Conservation (phyloP, 2,329 filamentous ascomycete genomes). For the Sporothrix phasma region DNA sequence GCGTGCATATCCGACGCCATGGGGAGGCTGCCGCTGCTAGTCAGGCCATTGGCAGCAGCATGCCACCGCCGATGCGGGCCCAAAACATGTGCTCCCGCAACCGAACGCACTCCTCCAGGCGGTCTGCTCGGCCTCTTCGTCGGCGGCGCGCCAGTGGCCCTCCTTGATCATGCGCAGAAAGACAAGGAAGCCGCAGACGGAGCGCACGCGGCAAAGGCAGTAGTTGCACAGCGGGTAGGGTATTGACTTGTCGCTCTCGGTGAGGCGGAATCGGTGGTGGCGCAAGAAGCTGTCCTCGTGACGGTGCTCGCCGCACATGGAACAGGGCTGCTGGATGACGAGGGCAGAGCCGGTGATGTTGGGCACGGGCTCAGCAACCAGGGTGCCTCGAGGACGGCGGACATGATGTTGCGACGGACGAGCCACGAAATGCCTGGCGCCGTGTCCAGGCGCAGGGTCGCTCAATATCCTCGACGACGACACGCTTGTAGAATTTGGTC, state of each 20-base stretch:
- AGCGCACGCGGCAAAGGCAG: slow-evolving; percentile 72
- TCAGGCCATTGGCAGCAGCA: slow-evolving; percentile 53
- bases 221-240: slow-evolving; percentile 84
- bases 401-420: slow-evolving; percentile 73
- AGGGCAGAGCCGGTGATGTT: slow-evolving; percentile 27
- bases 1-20: background rate
- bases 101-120: slow-evolving; percentile 89
- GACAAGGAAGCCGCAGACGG: slow-evolving; percentile 84
- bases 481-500: slow-evolving; percentile 87
- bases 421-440: slow-evolving; percentile 92
- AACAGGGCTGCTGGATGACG: slow-evolving; percentile 39
- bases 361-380: slow-evolving; percentile 84
- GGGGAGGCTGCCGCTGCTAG: background rate
- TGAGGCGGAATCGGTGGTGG: slow-evolving; percentile 80
- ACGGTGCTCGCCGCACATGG: slow-evolving; percentile 77
- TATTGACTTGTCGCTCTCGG: slow-evolving; percentile 76
- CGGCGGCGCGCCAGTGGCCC: slow-evolving; percentile 79
- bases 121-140: slow-evolving; percentile 70
- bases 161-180: slow-evolving; percentile 88
- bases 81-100: slow-evolving; percentile 95
- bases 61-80: slow-evolving; percentile 83
- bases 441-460: slow-evolving; percentile 77
- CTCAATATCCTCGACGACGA: slow-evolving; percentile 82
- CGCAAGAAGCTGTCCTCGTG: slow-evolving; percentile 62
- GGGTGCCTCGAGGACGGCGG: slow-evolving; percentile 73